Base-by-base conservation (phyloP, 495 filamentous ascomycete genomes). In the Aspergillus carlsbadensis region DNA sequence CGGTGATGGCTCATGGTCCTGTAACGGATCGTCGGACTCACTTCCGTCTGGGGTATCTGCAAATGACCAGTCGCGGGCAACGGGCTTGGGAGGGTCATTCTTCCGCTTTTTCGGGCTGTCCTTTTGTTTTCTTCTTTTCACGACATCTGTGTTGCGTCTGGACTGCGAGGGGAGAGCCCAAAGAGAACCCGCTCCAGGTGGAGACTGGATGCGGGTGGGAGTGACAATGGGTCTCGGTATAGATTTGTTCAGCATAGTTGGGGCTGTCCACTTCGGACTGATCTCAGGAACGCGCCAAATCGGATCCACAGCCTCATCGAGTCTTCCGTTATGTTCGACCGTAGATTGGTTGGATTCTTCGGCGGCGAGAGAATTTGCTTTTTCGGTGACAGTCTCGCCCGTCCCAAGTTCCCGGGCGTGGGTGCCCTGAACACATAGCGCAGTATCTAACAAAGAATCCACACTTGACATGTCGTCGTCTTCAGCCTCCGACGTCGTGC, bases 21-120 rank as follows among this genome's bases (percentile, higher is more conserved):
- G 76, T 41, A 78, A 65, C 35, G 76, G 76, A 57, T 78, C 76
- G 60, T 78, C 76, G 42, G 76, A 78, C 57, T 78, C 75, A 50
- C 67, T 70, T 42, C 65, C 67, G 42, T 75, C 72, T 26, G 66
- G 62, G 6, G 64, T 58, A 29, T 67, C 55, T 36, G 74, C 70
- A 58, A 78, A 78, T 31, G 70, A 76, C 75, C 74, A 78, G 66
- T 78, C 74, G 46, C 58, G 67, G 31, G 63, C 61, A n/a, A 67
- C 58, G 21, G 72, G 72, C 54, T 71, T 76, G 8, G 70, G 73
- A 49, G 67, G 63, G 36, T 60, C 48, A 40, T 66, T 74, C 50
- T 68, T 70, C 52, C 60, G 60, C 18, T 61, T 64, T 47, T 50
- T 44, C 52, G 63, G 54, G 11, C 54, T 65, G 45, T 40, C 59